Percentiles rank a stretch among this genome's conserved stretches.
phyloP scores from a whole-genome alignment of 2,329 filamentous ascomycete genomes.

The Colletotrichum agaves region DNA sequence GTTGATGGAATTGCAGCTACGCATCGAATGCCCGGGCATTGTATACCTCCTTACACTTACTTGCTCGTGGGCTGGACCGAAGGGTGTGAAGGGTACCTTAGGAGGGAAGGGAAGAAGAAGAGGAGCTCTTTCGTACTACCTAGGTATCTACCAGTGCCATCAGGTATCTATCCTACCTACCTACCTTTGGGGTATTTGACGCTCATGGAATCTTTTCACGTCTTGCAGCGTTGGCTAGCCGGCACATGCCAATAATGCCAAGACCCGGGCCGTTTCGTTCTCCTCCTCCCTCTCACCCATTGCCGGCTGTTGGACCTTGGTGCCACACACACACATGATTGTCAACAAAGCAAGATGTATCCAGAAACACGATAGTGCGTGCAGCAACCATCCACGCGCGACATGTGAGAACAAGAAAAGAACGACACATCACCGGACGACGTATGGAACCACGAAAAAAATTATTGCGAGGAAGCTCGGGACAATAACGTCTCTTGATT shows the following conservation, averaged over 20 bases:
- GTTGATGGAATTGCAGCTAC: not conserved
- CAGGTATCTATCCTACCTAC: no score
- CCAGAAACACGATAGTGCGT: not conserved
- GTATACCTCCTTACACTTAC: not conserved
- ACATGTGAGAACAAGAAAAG: no score
- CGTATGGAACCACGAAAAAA: not conserved
- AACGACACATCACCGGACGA: not conserved
- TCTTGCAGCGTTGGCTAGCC: not conserved
- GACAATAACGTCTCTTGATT: not conserved
- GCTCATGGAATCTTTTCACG: not conserved
- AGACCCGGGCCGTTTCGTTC: no score
- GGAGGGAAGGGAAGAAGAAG: not conserved
- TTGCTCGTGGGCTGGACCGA: not conserved
- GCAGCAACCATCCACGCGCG: not conserved
- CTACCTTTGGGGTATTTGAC: no score
- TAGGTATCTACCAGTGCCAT: not conserved
- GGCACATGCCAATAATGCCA: no score
- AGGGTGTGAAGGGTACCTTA: not conserved
- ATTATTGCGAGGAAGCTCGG: not conserved
- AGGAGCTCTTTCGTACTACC: not conserved
- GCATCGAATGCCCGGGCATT: not conserved
- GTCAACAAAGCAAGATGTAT: not conserved
- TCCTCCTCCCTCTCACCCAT: no score
- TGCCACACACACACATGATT: not conserved
- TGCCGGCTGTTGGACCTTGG: no score